Conservation (phyloP, 441 rosid species). For the Gossypium trilobum region DNA sequence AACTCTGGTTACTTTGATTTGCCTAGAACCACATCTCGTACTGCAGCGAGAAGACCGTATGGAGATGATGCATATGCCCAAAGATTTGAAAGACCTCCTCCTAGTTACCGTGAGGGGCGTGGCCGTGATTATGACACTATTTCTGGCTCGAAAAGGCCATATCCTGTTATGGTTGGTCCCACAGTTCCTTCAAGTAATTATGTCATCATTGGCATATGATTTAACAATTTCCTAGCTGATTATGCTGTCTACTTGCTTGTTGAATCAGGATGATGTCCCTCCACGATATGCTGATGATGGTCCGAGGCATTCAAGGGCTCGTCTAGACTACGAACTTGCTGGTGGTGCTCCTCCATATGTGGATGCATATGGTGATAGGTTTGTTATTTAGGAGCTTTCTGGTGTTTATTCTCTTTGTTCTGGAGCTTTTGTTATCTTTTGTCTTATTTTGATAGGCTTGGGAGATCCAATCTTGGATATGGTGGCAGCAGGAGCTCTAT, state of each 20-base stretch:
- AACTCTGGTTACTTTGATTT: conserved; percentile 63
- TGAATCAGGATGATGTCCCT: conserved; percentile 68
- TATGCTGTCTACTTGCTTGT: neutral
- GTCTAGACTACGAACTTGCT: conserved; percentile 70
- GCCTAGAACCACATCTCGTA: conserved; percentile 56
- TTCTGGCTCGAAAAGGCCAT: conserved; percentile 85
- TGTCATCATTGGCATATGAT: neutral
- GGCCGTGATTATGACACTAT: conserved; percentile 73
- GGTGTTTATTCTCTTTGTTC: neutral
- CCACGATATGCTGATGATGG: conserved; percentile 65
- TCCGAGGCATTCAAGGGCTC: conserved; percentile 76
- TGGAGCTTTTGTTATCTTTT: neutral
- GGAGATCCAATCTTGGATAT: conserved; percentile 70
- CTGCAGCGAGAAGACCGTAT: conserved; percentile 66
- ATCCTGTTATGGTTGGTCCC: conserved; percentile 58
- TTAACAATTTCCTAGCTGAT: neutral
- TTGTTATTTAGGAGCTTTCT: conserved; percentile 13
- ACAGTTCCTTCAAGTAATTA: neutral
- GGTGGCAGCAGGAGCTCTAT: conserved; percentile 71
- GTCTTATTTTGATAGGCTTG: conserved; percentile 42
- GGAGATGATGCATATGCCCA: conserved; percentile 66
- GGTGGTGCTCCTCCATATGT: conserved; percentile 55
- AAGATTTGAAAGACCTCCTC: conserved; percentile 76
- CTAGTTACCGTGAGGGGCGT: conserved; percentile 65
- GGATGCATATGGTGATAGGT: conserved; percentile 83